phyloP scores from a whole-genome alignment of 495 filamentous ascomycete species.

The Viridothelium virens region DNA sequence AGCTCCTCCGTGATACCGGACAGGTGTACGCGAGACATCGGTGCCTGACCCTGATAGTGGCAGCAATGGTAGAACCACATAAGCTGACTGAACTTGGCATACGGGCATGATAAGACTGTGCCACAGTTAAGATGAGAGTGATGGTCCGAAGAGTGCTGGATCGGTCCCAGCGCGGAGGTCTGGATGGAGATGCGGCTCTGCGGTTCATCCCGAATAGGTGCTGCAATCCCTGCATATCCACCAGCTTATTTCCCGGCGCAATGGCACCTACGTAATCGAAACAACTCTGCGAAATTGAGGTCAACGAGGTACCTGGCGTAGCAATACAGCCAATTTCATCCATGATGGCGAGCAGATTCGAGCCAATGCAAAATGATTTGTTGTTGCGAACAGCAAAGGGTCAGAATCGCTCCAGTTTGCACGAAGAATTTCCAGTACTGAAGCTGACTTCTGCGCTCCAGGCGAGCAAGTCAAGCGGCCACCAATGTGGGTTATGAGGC shows the following conservation, averaged over 20 bases:
- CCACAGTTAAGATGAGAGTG: neutral
- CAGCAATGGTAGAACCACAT: neutral
- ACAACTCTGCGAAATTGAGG: neutral
- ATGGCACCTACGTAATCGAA: neutral
- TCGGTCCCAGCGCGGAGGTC: neutral
- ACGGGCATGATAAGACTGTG: neutral
- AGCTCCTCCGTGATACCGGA: neutral
- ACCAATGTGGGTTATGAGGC: conserved; percentile 98
- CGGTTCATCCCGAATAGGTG: neutral
- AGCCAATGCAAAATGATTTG: conserved; percentile 81
- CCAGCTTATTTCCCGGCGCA: neutral
- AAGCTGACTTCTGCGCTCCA: conserved; percentile 37
- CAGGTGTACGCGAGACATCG: neutral
- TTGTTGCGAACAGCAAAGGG: conserved; percentile 81
- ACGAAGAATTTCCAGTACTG: conserved; percentile 4
- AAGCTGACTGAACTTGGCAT: neutral
- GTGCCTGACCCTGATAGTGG: too few relatives aligned
- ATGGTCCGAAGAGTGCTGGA: too few relatives aligned
- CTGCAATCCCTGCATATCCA: neutral
- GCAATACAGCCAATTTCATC: neutral
- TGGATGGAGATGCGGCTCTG: neutral
- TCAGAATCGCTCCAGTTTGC: conserved; percentile 35
- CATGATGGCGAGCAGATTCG: conserved; percentile 46
- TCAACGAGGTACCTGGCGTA: neutral
- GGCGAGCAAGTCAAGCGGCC: conserved; percentile 84